Evolutionary conservation across 2,329 filamentous ascomycete species (phyloP).

Genomic region (Emydomyces testavorans): DNA sequence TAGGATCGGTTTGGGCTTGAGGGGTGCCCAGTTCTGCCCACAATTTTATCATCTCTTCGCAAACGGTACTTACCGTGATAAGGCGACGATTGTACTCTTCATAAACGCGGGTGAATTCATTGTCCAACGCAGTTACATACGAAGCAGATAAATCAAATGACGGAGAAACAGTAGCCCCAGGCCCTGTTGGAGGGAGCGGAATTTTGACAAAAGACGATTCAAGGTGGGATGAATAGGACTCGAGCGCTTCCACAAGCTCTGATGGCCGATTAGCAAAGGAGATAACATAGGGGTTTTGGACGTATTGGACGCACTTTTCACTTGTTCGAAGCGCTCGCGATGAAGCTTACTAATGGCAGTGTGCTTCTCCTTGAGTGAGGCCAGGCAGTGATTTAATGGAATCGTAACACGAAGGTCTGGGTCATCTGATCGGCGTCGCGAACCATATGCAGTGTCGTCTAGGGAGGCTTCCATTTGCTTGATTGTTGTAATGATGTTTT

Average conservation of each 20-base stretch:
- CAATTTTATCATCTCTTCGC: constrained; percentile 79
- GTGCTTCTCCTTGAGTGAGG: constrained; percentile 75
- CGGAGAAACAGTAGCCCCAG: constrained; percentile 63
- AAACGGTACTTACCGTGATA: constrained; percentile 58
- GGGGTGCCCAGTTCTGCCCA: constrained; percentile 95
- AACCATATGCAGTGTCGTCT: constrained; percentile 58
- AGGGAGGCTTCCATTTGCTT: constrained; percentile 88
- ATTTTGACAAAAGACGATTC: constrained; percentile 80
- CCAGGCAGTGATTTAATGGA: constrained; percentile 69
- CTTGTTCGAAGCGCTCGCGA: constrained; percentile 85
- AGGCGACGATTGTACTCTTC: constrained; percentile 88
- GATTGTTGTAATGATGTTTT: constrained; percentile 71
- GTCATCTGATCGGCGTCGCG: constrained; percentile 54
- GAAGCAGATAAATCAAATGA: constrained; percentile 84
- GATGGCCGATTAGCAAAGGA: constrained; percentile 20
- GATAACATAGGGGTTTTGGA: neutral
- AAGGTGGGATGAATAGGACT: constrained; percentile 93
- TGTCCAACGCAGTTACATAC: constrained; percentile 77
- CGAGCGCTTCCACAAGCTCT: constrained; percentile 87
- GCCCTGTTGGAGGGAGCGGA: constrained; percentile 67
- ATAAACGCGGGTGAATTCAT: constrained; percentile 87
- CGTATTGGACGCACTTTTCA: constrained; percentile 58
- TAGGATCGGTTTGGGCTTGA: constrained; percentile 77
- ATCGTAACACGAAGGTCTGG: constrained; percentile 60
- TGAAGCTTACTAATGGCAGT: constrained; percentile 67